These are phyloP conservation scores for Yamadazyma paraphyllophila DNA, from an alignment of 805 yeast genomes.

Conservation along the genomic window DNA sequence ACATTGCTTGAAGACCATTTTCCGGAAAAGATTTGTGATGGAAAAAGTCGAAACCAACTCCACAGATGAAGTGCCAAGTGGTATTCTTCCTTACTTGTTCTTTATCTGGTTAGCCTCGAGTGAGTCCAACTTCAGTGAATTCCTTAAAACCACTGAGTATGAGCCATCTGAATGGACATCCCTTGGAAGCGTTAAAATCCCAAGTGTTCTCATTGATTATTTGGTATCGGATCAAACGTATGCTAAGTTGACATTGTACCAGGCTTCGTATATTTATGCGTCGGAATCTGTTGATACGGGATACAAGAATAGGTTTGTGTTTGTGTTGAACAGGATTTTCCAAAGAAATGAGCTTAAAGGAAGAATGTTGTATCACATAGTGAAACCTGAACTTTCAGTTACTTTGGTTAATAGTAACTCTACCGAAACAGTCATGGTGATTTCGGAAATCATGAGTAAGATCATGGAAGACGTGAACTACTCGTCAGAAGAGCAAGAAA, in stretches of 20 bases:
- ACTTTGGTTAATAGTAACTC: slow-evolving; percentile 27
- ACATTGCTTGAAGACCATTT: slow-evolving; percentile 41
- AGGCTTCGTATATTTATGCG: slow-evolving; percentile 30
- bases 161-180: slow-evolving; percentile 14
- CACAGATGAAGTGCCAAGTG: slow-evolving; percentile 11
- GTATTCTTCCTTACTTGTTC: slow-evolving; percentile 25
- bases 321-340: slow-evolving; percentile 27
- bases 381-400: slow-evolving; percentile 25
- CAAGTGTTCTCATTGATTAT: slow-evolving; percentile 27
- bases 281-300: slow-evolving; percentile 27
- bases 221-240: slow-evolving; percentile 18
- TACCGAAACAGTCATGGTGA: slow-evolving; percentile 24
- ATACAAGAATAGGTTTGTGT: slow-evolving; percentile 30
- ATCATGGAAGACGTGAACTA: slow-evolving; percentile 20
- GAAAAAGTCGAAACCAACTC: slow-evolving; percentile 10
- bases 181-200: slow-evolving; percentile 21
- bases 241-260: slow-evolving; percentile 24
- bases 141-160: slow-evolving; percentile 22
- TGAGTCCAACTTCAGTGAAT: slow-evolving; percentile 23
- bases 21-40: slow-evolving; percentile 42
- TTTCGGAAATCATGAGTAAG: slow-evolving; percentile 25
- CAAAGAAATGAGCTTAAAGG: slow-evolving; percentile 19
- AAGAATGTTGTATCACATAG: slow-evolving; percentile 28
- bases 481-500: slow-evolving; percentile 13
- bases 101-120: slow-evolving; percentile 30